Evolutionary conservation across 768 basidiomycete species (phyloP), one percentile per base, ranked within the genome.

Genomic region (Terana coerulea): DNA sequence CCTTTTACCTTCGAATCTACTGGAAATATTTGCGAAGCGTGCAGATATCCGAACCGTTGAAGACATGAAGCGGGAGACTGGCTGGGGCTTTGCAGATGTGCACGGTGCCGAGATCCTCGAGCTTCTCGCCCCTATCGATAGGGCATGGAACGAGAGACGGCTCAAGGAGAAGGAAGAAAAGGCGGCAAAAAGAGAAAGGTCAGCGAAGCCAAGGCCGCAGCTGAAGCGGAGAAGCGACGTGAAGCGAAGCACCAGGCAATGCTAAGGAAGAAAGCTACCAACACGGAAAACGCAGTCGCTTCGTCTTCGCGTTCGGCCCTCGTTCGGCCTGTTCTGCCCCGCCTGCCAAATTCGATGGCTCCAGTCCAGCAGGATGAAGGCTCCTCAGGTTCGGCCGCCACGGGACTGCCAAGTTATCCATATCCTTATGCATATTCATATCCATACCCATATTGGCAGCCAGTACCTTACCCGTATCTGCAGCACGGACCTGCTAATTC

Each of bases 21-120:
- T 50, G 10, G 8, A 29, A 19, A 29, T 9, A 6, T 14, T 50
- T 26, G 31, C 49, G 24, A 26, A 3, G 26, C 25, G 17, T 12
- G 39, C 49, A 5, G 35, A 37, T 26, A 42, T 41, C 24, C 43
- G 21, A n/a, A 50, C 49, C 14, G 25, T 40, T 7, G 37, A 50
- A 3, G 49, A 41, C 28, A 15, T 50, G 8, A 40, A 17, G 14
- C 37, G 14, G 8, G 37, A 40, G 3, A 5, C 39, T 8, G 26
- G 15, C 5, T 50, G 49, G 49, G 22, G 3, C 9, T 41, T 5
- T 12, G 49, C 29, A 7, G 37, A 41, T 9, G 36, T 28, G 5
- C 17, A 50, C 22, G 49, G 37, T 11, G 6, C 12, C 17, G 49
- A 50, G 39, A 26, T 50, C 15, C 39, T 50, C 3, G 29, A 3